Base-by-base conservation (phyloP, 306 rosid species). In the Herpetospermum pedunculosum region DNA sequence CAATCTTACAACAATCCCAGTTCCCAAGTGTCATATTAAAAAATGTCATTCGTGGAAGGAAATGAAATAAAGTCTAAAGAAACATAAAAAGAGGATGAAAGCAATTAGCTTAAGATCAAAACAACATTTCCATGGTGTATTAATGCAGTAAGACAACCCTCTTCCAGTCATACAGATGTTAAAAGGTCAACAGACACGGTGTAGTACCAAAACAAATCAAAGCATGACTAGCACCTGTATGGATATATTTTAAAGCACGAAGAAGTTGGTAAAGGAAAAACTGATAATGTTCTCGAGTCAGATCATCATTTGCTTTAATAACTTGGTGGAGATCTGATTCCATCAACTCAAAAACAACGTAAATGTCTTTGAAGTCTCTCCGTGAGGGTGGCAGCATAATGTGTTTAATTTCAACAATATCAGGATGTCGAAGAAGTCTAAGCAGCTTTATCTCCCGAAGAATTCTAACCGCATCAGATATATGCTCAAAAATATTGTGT, bases 321-420 rank as follows among this genome's bases (percentile, higher is more conserved):
- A 93, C 98, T 83, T 93, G 97, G 87, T 93, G 98, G 77, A 93
- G 88, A 87, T 93, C 98, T n/a, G 96, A 90, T 52, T 93, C 97
- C 98, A 92, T 88, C 55, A 87, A 90, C 90, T 92, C 97, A 77
- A 92, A 92, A 80, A 92, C 97, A 77, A 92, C 97, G 71, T 90
- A 92, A 75, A 92, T 90, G 74, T 92, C 98, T 83, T 85, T 93
- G 29, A 93, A 93, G 74, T 86, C 97, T 77, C 88, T 87, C 79
- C 87, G 81, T 23, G 97, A 87, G 78, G 98, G 96, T n/a, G 97
- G 97, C 76, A 93, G 63, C 89, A 93, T 90, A 82, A 93, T 80
- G 77, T 93, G 98, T 53, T 93, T 88, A 69, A 93, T 93, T 87
- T 93, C 98, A 77, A 93, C 98, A 68, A 93, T 93, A 82, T 93